Evolutionary conservation across 805 yeast genomes (phyloP).

Genomic region (Hanseniaspora occidentalis): DNA sequence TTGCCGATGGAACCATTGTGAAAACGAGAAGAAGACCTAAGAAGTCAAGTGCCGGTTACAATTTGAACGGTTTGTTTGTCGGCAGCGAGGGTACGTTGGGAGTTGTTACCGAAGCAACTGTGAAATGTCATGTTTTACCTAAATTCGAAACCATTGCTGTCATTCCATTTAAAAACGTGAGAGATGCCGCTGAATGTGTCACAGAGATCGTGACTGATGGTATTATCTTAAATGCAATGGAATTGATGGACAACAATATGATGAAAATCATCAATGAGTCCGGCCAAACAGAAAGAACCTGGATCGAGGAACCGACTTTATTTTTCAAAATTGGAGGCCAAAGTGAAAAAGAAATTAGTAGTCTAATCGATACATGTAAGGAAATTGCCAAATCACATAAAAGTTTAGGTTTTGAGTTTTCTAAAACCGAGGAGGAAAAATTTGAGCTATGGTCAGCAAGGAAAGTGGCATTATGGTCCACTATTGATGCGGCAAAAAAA

Average conservation of each 20-base stretch:
- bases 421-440: conserved; percentile 48
- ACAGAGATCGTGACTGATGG: conserved; percentile 50
- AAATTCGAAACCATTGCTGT: conserved; percentile 53
- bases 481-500: conserved; percentile 50
- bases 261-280: conserved; percentile 52
- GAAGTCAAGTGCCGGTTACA: conserved; percentile 71
- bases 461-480: conserved; percentile 55
- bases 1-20: conserved; percentile 69
- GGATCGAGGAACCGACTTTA: conserved; percentile 50
- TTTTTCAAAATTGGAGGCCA: conserved; percentile 54
- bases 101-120: conserved; percentile 63
- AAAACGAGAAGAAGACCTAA: conserved; percentile 67
- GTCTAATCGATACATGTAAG: conserved; percentile 34
- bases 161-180: conserved; percentile 52
- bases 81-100: conserved; percentile 79
- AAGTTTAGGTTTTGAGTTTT: conserved; percentile 49
- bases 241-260: conserved; percentile 58
- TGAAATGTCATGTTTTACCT: conserved; percentile 57
- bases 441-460: conserved; percentile 66
- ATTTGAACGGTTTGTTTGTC: conserved; percentile 58
- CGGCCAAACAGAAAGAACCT: conserved; percentile 37
- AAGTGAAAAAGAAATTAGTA: conserved; percentile 28
- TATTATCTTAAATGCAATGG: conserved; percentile 60
- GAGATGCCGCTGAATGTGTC: conserved; percentile 62
- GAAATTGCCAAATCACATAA: conserved; percentile 40